These are phyloP conservation scores for Trichoderma guizhouense DNA, from an alignment of 2,329 filamentous ascomycete species.

Conservation along the genomic window DNA sequence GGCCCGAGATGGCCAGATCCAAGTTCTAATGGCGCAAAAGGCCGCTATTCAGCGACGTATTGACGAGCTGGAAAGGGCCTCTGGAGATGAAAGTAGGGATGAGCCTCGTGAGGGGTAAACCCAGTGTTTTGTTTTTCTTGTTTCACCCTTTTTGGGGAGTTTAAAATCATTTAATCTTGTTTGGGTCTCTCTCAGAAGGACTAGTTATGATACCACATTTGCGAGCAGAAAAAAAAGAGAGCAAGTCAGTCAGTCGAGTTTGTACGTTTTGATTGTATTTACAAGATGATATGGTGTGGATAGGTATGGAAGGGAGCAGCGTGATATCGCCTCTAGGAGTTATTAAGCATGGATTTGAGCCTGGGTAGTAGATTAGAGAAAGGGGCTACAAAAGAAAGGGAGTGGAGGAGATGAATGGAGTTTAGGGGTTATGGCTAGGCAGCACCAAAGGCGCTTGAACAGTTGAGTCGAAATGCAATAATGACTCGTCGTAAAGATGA, in stretches of 20 bases:
- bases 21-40: constrained; percentile 33
- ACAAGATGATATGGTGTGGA: background rate
- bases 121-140: background rate
- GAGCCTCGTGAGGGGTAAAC: background rate
- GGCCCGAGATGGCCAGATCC: constrained; percentile 32
- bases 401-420: background rate
- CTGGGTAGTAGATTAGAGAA: background rate
- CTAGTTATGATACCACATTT: constrained; percentile 10
- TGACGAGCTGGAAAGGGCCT: constrained; percentile 30
- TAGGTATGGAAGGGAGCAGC: background rate
- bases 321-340: background rate
- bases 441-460: background rate
- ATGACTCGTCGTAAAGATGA: background rate
- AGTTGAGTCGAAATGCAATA: background rate
- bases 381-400: background rate
- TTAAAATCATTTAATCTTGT: background rate
- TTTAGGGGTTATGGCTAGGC: background rate
- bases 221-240: background rate
- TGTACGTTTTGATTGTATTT: background rate
- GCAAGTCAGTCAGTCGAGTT: background rate
- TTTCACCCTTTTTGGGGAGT: background rate
- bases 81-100: background rate
- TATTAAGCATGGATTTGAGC: background rate
- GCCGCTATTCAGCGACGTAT: constrained; percentile 35
- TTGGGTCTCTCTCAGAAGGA: background rate